Evolutionary conservation across 129 eudicot species (phyloP).

Genomic region (Centaurea solstitialis): DNA sequence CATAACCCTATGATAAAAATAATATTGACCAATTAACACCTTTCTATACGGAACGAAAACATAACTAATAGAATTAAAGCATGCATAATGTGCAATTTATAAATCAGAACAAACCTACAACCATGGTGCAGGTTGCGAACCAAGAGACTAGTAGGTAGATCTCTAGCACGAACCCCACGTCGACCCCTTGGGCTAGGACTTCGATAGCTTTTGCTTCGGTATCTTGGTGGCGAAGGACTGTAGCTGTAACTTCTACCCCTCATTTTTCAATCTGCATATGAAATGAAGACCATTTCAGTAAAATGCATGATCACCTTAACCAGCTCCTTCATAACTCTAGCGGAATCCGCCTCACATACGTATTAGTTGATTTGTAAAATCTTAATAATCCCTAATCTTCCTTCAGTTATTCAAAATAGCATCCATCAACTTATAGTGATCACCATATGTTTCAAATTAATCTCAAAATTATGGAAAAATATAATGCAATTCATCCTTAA

Average conservation of each 20-base stretch:
- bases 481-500: not conserved
- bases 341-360: not conserved
- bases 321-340: not conserved
- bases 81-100: not conserved
- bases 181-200: conserved; percentile 76
- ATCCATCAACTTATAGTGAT: not conserved
- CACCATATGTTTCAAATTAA: not conserved
- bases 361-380: not conserved
- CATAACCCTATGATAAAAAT: not conserved
- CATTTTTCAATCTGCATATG: conserved; percentile 45
- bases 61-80: not conserved
- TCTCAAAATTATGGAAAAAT: not conserved
- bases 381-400: not conserved
- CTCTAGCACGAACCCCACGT: conserved; percentile 50
- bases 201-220: conserved; percentile 56
- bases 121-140: conserved; percentile 82
- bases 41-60: not conserved
- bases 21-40: not conserved
- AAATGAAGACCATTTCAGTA: not conserved
- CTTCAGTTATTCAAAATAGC: not conserved
- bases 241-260: conserved; percentile 81
- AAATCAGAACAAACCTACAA: conserved; percentile 50
- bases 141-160: conserved; percentile 76
- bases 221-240: conserved; percentile 78
- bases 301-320: not conserved